phyloP scores from a whole-genome alignment of 148 eudicot genomes.

The Cornus florida region DNA sequence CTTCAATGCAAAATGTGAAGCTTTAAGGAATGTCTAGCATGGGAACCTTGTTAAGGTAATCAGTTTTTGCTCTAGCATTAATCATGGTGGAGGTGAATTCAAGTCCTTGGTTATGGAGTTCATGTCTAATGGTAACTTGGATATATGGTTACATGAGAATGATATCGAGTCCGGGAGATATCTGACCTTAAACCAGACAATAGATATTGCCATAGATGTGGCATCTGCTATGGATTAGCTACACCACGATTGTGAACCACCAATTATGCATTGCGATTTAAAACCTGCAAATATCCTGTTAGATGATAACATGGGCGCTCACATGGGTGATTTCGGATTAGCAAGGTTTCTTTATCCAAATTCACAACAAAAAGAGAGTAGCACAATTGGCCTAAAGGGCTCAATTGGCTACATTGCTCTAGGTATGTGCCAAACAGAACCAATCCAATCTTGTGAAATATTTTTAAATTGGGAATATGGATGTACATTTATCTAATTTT shows the following conservation, averaged over 20 bases:
- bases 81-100: conserved; percentile 13
- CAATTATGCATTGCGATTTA: conserved; percentile 14
- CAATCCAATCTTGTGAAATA: neutral
- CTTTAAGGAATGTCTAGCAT: conserved; percentile 9
- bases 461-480: neutral
- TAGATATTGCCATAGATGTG: conserved; percentile 13
- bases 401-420: conserved; percentile 16
- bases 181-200: conserved; percentile 3
- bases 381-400: conserved; percentile 9
- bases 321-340: conserved; percentile 17
- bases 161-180: neutral
- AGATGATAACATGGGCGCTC: conserved; percentile 18
- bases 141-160: conserved; percentile 10
- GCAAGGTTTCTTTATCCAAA: conserved; percentile 11
- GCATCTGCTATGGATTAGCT: conserved; percentile 19
- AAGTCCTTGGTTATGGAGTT: conserved; percentile 20
- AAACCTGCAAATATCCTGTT: conserved; percentile 13
- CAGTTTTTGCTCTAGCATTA: conserved; percentile 18
- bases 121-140: conserved; percentile 11
- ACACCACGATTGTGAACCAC: conserved; percentile 21
- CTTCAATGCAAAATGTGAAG: conserved; percentile 13
- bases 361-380: neutral
- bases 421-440: neutral
- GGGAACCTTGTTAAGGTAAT: conserved; percentile 14
- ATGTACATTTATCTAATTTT: neutral